Conservation (phyloP, 1,284 basidiomycete genomes). For the Pseudozyma hubeiensis region DNA sequence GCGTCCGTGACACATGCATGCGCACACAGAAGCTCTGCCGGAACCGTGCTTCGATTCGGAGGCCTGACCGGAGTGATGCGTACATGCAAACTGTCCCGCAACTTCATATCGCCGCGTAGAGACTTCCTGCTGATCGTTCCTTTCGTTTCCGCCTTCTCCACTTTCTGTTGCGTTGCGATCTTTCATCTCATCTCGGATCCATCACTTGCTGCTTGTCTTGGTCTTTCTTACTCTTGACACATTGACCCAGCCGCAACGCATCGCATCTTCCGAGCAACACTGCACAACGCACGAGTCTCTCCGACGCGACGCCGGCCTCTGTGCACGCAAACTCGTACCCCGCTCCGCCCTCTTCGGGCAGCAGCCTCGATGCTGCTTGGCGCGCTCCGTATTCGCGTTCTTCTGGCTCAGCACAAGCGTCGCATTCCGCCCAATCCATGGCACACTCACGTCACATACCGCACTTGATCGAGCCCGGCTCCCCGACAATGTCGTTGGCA, state of each 20-base stretch:
- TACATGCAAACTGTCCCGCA: neutral
- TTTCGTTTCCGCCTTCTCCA: no score
- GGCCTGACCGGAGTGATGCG: neutral
- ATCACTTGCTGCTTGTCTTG: neutral
- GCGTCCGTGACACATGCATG: neutral
- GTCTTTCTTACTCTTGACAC: neutral
- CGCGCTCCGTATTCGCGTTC: constrained; percentile 9
- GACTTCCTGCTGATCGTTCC: no score
- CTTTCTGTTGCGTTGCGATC: no score
- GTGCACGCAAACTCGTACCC: constrained; percentile 4
- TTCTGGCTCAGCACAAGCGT: constrained; percentile 1
- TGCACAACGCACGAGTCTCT: neutral
- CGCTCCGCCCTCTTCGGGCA: constrained; percentile 20
- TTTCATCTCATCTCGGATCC: neutral
- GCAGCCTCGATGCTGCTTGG: constrained; percentile 41
- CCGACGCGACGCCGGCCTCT: neutral
- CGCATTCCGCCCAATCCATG: constrained; percentile 1
- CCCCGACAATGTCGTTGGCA: constrained; percentile 31
- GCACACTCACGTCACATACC: constrained; percentile 13
- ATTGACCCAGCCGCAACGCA: constrained; percentile 3
- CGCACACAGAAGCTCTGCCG: neutral
- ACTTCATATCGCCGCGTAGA: neutral
- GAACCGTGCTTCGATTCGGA: neutral
- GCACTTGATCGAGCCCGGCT: constrained; percentile 23
- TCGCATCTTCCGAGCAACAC: constrained; percentile 3